phyloP scores from a whole-genome alignment of 1,284 basidiomycete species.

The Naganishia sp. region DNA sequence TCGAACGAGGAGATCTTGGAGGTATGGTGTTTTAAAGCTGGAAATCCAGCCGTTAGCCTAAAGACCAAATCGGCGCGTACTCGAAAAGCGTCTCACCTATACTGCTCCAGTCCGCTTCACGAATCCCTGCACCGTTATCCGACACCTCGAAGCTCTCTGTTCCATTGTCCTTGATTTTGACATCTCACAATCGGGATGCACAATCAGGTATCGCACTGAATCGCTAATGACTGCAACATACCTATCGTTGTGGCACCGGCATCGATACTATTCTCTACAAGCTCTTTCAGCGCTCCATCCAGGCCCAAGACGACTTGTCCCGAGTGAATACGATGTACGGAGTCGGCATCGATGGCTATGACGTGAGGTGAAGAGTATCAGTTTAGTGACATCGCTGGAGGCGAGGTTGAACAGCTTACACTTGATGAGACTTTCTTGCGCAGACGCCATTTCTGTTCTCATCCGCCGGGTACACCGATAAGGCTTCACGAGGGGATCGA shows the following conservation, averaged over 20 bases:
- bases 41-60: neutral
- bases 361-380: neutral
- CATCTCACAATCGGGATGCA: constrained; percentile 61
- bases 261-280: constrained; percentile 94
- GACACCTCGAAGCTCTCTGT: constrained; percentile 82
- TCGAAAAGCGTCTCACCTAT: constrained; percentile 63
- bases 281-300: constrained; percentile 90
- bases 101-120: constrained; percentile 70
- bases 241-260: constrained; percentile 86
- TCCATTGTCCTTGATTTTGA: constrained; percentile 87
- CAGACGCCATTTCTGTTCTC: neutral
- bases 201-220: neutral
- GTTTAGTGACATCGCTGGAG: too few relatives aligned
- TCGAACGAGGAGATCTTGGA: constrained; percentile 81
- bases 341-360: constrained; percentile 68
- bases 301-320: constrained; percentile 95
- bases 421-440: constrained; percentile 9
- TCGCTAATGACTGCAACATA: constrained; percentile 49
- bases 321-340: constrained; percentile 83
- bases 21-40: constrained; percentile 88
- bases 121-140: constrained; percentile 90
- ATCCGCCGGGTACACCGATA: too few relatives aligned
- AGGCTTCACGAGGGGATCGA: too few relatives aligned
- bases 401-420: constrained; percentile 1
- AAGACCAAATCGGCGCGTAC: neutral